These are phyloP conservation scores for Sphagnum contortum DNA, from an alignment of 225 moss, liverwort and hornwort genomes.

Conservation along the genomic window DNA sequence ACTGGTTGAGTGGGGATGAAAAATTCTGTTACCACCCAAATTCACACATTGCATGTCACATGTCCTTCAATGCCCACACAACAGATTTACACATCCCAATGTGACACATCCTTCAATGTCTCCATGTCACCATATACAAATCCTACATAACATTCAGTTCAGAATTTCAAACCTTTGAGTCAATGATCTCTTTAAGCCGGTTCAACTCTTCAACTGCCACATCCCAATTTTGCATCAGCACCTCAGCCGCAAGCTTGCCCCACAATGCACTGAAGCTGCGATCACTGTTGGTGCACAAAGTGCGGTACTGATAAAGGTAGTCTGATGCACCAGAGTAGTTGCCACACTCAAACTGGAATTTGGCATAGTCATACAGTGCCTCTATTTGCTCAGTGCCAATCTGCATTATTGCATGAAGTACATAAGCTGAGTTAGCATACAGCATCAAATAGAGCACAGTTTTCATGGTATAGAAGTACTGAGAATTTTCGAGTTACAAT, in stretches of 20 bases:
- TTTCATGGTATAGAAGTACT: too few species aligned
- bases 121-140: too few species aligned
- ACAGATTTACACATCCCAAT: too few species aligned
- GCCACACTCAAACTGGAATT: conserved; percentile 94
- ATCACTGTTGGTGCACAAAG: conserved; percentile 86
- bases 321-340: conserved; percentile 95
- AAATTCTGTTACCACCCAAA: conserved; percentile 47
- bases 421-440: too few species aligned
- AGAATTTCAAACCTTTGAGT: conserved; percentile 55
- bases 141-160: too few species aligned
- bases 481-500: too few species aligned
- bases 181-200: conserved; percentile 86
- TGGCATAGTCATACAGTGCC: conserved; percentile 87
- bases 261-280: conserved; percentile 93
- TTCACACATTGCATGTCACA: too few species aligned
- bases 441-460: too few species aligned
- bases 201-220: conserved; percentile 91
- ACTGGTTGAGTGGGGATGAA: conserved; percentile 80
- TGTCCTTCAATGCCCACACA: too few species aligned
- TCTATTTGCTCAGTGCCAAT: conserved; percentile 97
- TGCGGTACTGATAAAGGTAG: conserved; percentile 88
- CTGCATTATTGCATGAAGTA: conserved; percentile 15
- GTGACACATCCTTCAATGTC: too few species aligned
- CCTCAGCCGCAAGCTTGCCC: conserved; percentile 94
- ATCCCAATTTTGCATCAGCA: conserved; percentile 98